phyloP scores from a whole-genome alignment of 768 basidiomycete species.

The Amanita fuliginea region DNA sequence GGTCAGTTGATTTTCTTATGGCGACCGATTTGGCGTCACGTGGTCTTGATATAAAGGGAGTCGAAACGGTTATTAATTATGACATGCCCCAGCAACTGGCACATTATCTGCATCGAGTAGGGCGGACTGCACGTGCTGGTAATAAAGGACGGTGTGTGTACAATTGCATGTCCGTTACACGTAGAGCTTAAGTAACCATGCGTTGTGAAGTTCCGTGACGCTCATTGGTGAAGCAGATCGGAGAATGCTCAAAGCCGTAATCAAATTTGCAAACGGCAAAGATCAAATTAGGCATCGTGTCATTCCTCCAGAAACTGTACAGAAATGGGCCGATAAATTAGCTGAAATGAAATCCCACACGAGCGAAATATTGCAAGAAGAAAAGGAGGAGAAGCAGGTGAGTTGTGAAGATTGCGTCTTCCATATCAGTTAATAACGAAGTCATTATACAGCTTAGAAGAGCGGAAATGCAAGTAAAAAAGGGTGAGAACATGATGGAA shows the following conservation, averaged over 20 bases:
- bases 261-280: conserved; percentile 72
- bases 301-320: conserved; percentile 63
- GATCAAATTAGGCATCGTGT: conserved; percentile 87
- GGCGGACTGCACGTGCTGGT: conserved; percentile 94
- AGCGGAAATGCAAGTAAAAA: conserved; percentile 94
- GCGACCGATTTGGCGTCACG: conserved; percentile 95
- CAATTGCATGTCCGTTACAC: not conserved
- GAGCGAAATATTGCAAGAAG: conserved; percentile 71
- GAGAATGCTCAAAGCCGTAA: conserved; percentile 91
- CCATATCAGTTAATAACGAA: not conserved
- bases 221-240: conserved; percentile 94
- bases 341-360: conserved; percentile 69
- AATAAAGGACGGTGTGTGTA: conserved; percentile 71
- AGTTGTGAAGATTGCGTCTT: not conserved
- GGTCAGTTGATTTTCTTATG: conserved; percentile 83
- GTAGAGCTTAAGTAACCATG: conserved; percentile 2
- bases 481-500: conserved; percentile 92
- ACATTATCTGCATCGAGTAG: conserved; percentile 95
- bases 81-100: conserved; percentile 93
- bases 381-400: conserved; percentile 92
- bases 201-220: conserved; percentile 64
- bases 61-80: conserved; percentile 97
- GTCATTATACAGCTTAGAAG: conserved; percentile 48
- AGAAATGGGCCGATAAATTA: conserved; percentile 61
- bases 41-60: conserved; percentile 94